These are phyloP conservation scores for Rhodosporidiobolus sp. DNA, from an alignment of 768 basidiomycete genomes.

Conservation along the genomic window DNA sequence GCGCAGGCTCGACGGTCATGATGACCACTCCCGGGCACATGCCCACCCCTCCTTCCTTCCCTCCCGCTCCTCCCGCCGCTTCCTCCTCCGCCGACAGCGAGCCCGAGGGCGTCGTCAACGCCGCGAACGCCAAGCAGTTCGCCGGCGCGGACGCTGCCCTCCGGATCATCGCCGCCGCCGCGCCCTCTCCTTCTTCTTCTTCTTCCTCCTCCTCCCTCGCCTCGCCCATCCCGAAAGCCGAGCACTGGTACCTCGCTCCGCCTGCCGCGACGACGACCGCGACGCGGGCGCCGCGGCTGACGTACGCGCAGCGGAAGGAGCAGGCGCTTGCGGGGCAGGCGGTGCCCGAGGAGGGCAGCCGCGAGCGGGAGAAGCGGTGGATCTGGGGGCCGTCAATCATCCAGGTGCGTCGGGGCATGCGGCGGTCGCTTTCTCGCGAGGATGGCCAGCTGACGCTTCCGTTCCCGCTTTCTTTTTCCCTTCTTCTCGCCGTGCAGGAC, in stretches of 20 bases:
- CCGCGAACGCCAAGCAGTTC: no score
- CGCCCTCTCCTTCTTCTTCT: neutral
- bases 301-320: no score
- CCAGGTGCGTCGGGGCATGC: no score
- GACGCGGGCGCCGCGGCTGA: no score
- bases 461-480: neutral
- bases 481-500: neutral
- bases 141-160: neutral
- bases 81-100: neutral
- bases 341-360: neutral
- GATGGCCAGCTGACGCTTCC: no score
- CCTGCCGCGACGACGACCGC: neutral
- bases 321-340: neutral
- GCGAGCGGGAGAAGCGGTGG: neutral
- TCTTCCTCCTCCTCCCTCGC: neutral
- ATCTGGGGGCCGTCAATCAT: neutral
- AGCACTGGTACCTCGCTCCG: no score
- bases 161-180: neutral
- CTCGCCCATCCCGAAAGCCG: no score
- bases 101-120: neutral
- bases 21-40: neutral
- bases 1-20: neutral
- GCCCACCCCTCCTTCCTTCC: constrained; percentile 11
- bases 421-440: neutral
- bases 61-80: neutral